Percentiles rank a stretch among this genome's conserved stretches.
Conservation (phyloP, 1,139 yeast species). For the Suhomyces wounanorum region DNA sequence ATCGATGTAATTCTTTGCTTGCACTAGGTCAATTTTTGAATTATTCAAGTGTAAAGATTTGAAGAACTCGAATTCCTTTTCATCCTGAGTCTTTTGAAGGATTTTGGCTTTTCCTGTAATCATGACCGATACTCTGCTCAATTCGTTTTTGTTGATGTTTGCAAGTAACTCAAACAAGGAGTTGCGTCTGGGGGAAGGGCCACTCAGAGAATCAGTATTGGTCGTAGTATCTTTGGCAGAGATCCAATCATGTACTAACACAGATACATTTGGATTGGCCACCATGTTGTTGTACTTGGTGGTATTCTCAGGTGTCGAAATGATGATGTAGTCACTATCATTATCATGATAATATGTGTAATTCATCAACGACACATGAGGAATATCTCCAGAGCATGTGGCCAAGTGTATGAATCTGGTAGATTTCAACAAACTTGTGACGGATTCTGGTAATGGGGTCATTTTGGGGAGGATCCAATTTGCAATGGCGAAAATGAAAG, state of each 20-base stretch:
- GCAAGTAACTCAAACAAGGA: slow-evolving; percentile 64
- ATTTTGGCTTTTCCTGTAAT: slow-evolving; percentile 69
- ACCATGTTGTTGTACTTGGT: slow-evolving; percentile 68
- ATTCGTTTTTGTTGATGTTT: slow-evolving; percentile 71
- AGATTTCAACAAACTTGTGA: slow-evolving; percentile 52
- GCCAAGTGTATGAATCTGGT: slow-evolving; percentile 80
- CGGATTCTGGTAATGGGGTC: slow-evolving; percentile 52
- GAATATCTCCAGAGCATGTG: slow-evolving; percentile 65
- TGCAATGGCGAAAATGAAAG: background rate
- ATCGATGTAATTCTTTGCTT: slow-evolving; percentile 50
- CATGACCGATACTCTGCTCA: slow-evolving; percentile 78
- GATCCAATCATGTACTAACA: slow-evolving; percentile 87
- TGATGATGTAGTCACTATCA: slow-evolving; percentile 53
- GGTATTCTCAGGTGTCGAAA: slow-evolving; percentile 70
- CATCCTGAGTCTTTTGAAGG: slow-evolving; percentile 38
- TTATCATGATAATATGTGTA: slow-evolving; percentile 59
- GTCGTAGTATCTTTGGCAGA: slow-evolving; percentile 43
- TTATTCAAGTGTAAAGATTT: slow-evolving; percentile 60
- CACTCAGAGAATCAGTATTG: slow-evolving; percentile 18
- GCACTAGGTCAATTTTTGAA: slow-evolving; percentile 69
- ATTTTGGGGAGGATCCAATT: slow-evolving; percentile 1
- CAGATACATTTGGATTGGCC: slow-evolving; percentile 71
- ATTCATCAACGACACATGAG: slow-evolving; percentile 89
- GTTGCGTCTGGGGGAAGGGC: slow-evolving; percentile 32
- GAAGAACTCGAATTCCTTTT: slow-evolving; percentile 54